Evolutionary conservation across 495 filamentous ascomycete species (phyloP), one percentile per base, ranked within the genome.

Genomic region (Podospora tetraspora): DNA sequence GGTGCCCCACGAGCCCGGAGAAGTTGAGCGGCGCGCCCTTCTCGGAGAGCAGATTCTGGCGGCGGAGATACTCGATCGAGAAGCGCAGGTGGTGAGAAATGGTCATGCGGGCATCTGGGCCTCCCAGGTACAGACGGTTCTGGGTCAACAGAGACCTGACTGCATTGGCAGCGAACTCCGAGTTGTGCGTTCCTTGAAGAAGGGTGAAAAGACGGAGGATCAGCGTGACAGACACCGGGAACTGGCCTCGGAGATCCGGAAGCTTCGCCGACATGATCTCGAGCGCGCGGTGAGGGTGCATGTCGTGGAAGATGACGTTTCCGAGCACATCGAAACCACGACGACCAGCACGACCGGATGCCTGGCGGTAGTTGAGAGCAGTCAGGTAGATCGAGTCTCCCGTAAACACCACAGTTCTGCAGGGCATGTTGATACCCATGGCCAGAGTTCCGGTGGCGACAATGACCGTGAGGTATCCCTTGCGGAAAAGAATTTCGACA

Each of bases 381-480:
- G 90, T 92, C 61, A 94, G 75, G 68, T 82, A 91, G 12, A 91
- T 81, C 1, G 86, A 89, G 70, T 93, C 90, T 3, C 90, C 90
- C 6, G 81, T 84, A 74, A 94, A 94, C 6, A 93, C 85, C 10
- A 92, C 90, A 1, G 91, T 94, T 71, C 90, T 90, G 72, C 91
- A 92, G 23, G 91, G 91, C 91, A 92, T 93, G 68, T 93, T 94
- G 78, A 94, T 91, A 76, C 91, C 91, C 24, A 94, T 79, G 37
- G 87, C 87, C 13, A 93, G 81, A 0, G 90, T 92, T 0, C 91
- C 91, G 12, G 91, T 94, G 0, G 91, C 91, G 59, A 93, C 84
- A 11, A 92, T 86, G n/a, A 91, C 87, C 5, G 87, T 81, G 11
- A 93, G 79, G 68, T 81, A 93, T 0, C 91, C 89, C 72, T 86